These are phyloP conservation scores for Peronospora farinosa DNA, from an alignment of 352 stramenopile genomes.

Conservation along the genomic window DNA sequence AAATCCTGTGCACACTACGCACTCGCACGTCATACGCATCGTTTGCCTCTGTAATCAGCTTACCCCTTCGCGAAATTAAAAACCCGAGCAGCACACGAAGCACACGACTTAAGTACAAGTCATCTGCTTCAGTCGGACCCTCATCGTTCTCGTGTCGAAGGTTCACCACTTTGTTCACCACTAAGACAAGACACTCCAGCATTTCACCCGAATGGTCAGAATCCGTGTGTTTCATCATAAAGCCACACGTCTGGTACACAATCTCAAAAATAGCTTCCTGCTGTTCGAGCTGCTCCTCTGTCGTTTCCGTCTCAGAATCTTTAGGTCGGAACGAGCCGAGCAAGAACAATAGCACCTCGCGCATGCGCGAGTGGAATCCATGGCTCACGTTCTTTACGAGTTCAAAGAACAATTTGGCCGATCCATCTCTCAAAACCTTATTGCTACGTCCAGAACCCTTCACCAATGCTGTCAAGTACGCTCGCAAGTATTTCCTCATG, in stretches of 20 bases:
- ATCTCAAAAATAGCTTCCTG: constrained; percentile 54
- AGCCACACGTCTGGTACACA: constrained; percentile 53
- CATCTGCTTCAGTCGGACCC: constrained; percentile 31
- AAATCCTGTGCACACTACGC: constrained; percentile 41
- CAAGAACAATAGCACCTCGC: constrained; percentile 66
- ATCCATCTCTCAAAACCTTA: constrained; percentile 70
- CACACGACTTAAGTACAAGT: constrained; percentile 65
- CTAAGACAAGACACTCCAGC: constrained; percentile 57
- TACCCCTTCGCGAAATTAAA: constrained; percentile 51
- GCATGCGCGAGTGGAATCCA: constrained; percentile 83
- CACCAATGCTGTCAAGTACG: constrained; percentile 71
- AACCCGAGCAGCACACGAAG: constrained; percentile 49
- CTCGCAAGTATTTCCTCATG: constrained; percentile 70
- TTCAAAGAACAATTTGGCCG: constrained; percentile 81
- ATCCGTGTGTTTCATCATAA: constrained; percentile 77
- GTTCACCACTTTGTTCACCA: constrained; percentile 48
- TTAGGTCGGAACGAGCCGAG: constrained; percentile 68
- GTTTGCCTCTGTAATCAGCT: constrained; percentile 37
- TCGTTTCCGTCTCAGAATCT: constrained; percentile 3
- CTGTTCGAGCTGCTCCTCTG: constrained; percentile 21
- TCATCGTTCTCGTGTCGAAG: constrained; percentile 18
- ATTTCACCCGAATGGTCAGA: constrained; percentile 52
- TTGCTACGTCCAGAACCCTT: constrained; percentile 56
- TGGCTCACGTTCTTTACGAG: constrained; percentile 80
- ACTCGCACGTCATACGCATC: constrained; percentile 32